Conservation (phyloP, 78 protist genomes). For the Neovahlkampfia damariscottae region DNA sequence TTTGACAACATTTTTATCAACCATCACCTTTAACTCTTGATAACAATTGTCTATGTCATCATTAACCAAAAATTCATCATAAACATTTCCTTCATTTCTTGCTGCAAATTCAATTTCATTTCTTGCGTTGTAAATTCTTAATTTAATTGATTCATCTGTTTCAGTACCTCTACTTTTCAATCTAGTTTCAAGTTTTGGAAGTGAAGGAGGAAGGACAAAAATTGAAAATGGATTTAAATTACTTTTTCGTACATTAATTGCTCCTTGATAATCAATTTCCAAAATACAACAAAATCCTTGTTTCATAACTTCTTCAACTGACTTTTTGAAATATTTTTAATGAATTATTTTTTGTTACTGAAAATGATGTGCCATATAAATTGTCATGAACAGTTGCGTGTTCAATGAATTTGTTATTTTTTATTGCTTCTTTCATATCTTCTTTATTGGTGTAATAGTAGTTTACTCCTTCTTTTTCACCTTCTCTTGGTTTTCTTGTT, state of each 20-base stretch:
- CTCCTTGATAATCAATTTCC: slow-evolving; percentile 85
- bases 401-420: slow-evolving; percentile 45
- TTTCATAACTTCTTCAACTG: slow-evolving; percentile 24
- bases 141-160: slow-evolving; percentile 54
- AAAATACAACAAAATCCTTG: slow-evolving; percentile 50
- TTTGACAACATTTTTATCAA: no score
- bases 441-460: slow-evolving; percentile 36
- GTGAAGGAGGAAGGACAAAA: slow-evolving; percentile 63
- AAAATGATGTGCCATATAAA: slow-evolving; percentile 53
- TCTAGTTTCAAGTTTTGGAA: slow-evolving; percentile 52
- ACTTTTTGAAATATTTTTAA: no score
- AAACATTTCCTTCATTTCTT: slow-evolving; percentile 29
- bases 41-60: slow-evolving; percentile 44
- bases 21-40: slow-evolving; percentile 9
- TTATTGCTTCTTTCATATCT: not conserved
- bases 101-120: slow-evolving; percentile 55
- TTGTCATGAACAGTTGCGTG: slow-evolving; percentile 48
- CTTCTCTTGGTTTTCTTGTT: slow-evolving; percentile 53
- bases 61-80: slow-evolving; percentile 50
- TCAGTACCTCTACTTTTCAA: slow-evolving; percentile 67
- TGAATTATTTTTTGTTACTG: no score
- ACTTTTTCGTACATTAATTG: slow-evolving; percentile 38
- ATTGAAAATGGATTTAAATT: slow-evolving; percentile 14
- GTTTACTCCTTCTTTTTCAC: slow-evolving; percentile 56
- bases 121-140: slow-evolving; percentile 48